Base-by-base conservation (phyloP, 2,329 filamentous ascomycete genomes). In the Fusarium musae region DNA sequence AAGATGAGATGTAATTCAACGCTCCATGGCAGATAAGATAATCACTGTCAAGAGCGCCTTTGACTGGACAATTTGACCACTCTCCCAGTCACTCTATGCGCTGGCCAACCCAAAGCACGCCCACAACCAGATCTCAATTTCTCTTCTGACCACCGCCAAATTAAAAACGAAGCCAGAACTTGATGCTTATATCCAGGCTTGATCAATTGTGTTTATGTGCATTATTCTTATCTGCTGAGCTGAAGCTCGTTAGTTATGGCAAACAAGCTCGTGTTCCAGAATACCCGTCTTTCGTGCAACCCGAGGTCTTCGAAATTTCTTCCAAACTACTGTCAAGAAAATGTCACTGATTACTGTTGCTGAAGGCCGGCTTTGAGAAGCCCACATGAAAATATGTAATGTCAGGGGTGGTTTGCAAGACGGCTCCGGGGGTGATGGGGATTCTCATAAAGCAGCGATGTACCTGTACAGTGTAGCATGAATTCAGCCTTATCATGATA, bases 1-100 rank as follows among this genome's bases (percentile, higher is more conserved):
- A 76, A 78, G 76, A 78, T 78, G 76, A 78, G 72, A 47, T 66
- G 64, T 60, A 78, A 77, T 77, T 73, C 68, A 66, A 75, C 52
- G 50, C 67, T 65, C 58, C 64, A 68, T 59, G 65, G 40, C 39
- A 70, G 59, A 66, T 62, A 64, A 69, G 58, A 64, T 58, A 65
- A 44, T n/a, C 42, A 49, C 56, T 61, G 39, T 44, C 36, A 59
- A 42, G 28, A 75, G 72, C 63, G 70, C 50, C 64, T 66, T 70
- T 57, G 53, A 76, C 60, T 63, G 70, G 61, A 67, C 28, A 34
- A 50, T 40, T 40, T 34, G 21, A 59, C 6, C 17, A 63, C 32
- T 34, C 44, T 52, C 34, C 43, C 36, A 23, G 36, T 40, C 36
- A 47, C 44, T 46, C 52, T 59, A 44, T 23, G 56, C 26, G 34